Conservation (phyloP, 108 stramenopile species). For the Aurantiochytrium sp. region DNA sequence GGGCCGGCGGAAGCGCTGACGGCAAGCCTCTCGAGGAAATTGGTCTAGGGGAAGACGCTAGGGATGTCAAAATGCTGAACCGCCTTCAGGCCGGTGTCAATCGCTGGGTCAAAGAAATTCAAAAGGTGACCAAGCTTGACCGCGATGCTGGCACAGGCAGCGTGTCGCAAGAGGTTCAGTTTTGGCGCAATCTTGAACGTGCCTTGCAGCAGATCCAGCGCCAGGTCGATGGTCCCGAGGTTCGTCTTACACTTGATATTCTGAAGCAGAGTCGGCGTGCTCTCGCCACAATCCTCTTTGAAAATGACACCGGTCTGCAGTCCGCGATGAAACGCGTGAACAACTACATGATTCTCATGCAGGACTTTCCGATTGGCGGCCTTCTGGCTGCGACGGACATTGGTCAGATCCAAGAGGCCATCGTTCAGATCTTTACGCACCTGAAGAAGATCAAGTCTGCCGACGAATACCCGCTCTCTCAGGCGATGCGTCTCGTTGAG, state of each 20-base stretch:
- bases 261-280: neutral
- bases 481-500: slow-evolving; percentile 67
- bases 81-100: slow-evolving; percentile 31
- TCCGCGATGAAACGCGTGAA: neutral
- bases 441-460: slow-evolving; percentile 70
- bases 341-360: slow-evolving; percentile 57
- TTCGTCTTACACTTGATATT: neutral
- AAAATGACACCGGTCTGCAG: slow-evolving; percentile 11
- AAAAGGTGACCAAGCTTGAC: slow-evolving; percentile 36
- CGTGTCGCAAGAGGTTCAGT: slow-evolving; percentile 40
- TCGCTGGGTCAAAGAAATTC: slow-evolving; percentile 44
- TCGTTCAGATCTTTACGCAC: slow-evolving; percentile 66
- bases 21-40: neutral
- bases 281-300: neutral
- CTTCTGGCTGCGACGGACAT: slow-evolving; percentile 68
- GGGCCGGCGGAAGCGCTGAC: neutral
- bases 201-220: slow-evolving; percentile 35
- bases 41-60: neutral
- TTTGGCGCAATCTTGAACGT: slow-evolving; percentile 37
- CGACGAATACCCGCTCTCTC: slow-evolving; percentile 70
- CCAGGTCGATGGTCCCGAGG: slow-evolving; percentile 28
- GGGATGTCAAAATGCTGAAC: neutral
- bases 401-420: slow-evolving; percentile 44
- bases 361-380: slow-evolving; percentile 60
- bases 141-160: slow-evolving; percentile 27